Percentiles rank a stretch among this genome's conserved stretches.
These are phyloP conservation scores for Lippia alba DNA, from an alignment of 305 asterid genomes.

Conservation along the genomic window DNA sequence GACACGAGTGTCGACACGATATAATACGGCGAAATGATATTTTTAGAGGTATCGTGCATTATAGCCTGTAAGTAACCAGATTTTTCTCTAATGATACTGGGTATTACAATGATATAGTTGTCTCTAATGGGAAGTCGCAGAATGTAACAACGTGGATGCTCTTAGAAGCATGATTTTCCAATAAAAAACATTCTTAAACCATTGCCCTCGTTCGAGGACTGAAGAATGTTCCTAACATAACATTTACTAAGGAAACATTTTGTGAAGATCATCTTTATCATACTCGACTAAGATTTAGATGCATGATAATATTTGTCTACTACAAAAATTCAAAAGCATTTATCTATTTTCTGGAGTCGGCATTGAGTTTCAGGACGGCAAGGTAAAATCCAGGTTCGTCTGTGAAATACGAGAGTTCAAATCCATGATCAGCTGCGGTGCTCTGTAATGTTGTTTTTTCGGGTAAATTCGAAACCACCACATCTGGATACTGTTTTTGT, in stretches of 20 bases:
- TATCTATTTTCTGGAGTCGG: conserved; percentile 22
- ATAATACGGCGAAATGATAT: too few relatives aligned
- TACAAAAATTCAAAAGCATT: neutral
- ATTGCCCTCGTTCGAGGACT: too few relatives aligned
- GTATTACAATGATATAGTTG: too few relatives aligned
- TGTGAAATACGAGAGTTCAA: conserved; percentile 58
- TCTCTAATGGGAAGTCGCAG: too few relatives aligned
- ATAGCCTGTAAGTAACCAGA: too few relatives aligned
- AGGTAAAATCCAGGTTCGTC: conserved; percentile 76
- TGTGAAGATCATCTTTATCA: neutral
- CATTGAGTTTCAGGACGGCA: conserved; percentile 59
- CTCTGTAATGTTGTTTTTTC: conserved; percentile 46
- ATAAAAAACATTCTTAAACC: too few relatives aligned
- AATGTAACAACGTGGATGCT: too few relatives aligned
- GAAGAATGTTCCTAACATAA: neutral
- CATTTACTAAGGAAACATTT: neutral
- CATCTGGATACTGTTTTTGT: conserved; percentile 56
- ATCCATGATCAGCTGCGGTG: conserved; percentile 54
- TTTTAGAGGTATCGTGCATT: too few relatives aligned
- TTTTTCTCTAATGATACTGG: too few relatives aligned
- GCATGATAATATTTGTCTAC: neutral
- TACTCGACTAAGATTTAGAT: conserved; percentile 7
- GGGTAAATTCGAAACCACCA: conserved; percentile 70
- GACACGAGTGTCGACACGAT: too few relatives aligned
- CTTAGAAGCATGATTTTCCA: too few relatives aligned